Evolutionary conservation across 2,329 filamentous ascomycete species (phyloP), one percentile per base, ranked within the genome.

Genomic region (Ampelomyces quisqualis): DNA sequence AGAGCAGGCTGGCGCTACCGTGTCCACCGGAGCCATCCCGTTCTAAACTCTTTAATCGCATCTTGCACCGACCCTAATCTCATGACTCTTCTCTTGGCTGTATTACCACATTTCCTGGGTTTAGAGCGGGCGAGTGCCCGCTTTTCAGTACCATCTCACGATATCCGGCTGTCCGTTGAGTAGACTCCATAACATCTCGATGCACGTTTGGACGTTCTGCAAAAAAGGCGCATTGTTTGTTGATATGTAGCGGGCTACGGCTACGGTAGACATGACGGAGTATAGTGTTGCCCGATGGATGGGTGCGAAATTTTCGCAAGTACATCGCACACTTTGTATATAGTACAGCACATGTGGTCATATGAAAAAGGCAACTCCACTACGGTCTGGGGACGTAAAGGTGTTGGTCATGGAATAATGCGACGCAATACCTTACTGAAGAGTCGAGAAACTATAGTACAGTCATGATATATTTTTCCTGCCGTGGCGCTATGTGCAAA

Each of bases 41-140:
- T 71, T 71, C 48, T 71, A 70, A 60, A 57, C 49, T 26, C 43
- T 41, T 38, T 39, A 28, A 43, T 40, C 35, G 35, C 37, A 51
- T 45, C 42, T 47, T 58, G 55, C 64, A 64, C 40, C 56, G 54
- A 57, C 53, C 47, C 60, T 62, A 64, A 62, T 64, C 53, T 49
- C 55, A 58, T 60, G 62, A 55, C 53, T 57, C 55, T 68, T 66
- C 62, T 64, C 60, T 64, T 68, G 51, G 51, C 57, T 69, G 65
- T 69, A 69, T 67, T 67, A 68, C 57, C 62, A 67, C 57, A 53
- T 55, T 62, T 62, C 36, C 58, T 59, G 54, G 31, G 18, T 33
- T 29, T 20, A 52, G 57, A 58, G 57, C 52, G 49, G 55, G 55
- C 63, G 18, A 29, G 24, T 15, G 53, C 51, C 50, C 53, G 47